Evolutionary conservation across 2,329 filamentous ascomycete species (phyloP).

Genomic region (Paramyrothecium roridum): DNA sequence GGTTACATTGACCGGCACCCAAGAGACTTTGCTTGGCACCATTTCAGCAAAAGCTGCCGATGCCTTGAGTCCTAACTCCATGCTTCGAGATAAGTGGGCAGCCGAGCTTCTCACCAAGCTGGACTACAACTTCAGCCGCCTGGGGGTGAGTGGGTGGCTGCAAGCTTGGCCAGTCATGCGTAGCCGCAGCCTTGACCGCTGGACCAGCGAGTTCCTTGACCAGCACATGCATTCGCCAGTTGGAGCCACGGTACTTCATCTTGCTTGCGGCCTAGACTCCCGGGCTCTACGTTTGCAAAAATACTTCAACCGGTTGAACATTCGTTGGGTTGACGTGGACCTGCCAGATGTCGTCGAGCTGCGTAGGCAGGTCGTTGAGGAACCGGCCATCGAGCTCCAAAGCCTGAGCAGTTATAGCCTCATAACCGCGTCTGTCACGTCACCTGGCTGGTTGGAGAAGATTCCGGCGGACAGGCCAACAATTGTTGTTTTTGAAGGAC

Average conservation of each 20-base stretch:
- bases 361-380: conserved; percentile 11
- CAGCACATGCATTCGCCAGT: no score
- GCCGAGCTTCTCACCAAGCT: background rate
- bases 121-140: background rate
- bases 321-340: conserved; percentile 31
- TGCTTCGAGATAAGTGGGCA: background rate
- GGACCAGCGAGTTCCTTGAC: no score
- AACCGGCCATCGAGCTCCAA: conserved; percentile 12
- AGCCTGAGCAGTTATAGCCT: conserved; percentile 19
- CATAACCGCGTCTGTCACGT: conserved; percentile 19
- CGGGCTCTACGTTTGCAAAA: conserved; percentile 18
- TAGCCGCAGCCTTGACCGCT: no score
- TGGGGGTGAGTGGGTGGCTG: no score
- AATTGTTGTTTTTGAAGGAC: conserved; percentile 27
- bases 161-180: no score
- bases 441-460: conserved; percentile 21
- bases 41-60: background rate
- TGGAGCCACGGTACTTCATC: conserved; percentile 21
- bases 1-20: background rate
- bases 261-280: conserved; percentile 27
- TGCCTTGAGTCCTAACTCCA: background rate
- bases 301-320: conserved; percentile 6
- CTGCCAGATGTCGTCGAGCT: conserved; percentile 28
- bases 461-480: conserved; percentile 26
- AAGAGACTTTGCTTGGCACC: background rate